A percentile compares a stretch with the other conserved stretches of the same genome.
These are phyloP conservation scores for Chenopodium berlandieri DNA, from an alignment of 148 eudicot genomes.

Conservation along the genomic window DNA sequence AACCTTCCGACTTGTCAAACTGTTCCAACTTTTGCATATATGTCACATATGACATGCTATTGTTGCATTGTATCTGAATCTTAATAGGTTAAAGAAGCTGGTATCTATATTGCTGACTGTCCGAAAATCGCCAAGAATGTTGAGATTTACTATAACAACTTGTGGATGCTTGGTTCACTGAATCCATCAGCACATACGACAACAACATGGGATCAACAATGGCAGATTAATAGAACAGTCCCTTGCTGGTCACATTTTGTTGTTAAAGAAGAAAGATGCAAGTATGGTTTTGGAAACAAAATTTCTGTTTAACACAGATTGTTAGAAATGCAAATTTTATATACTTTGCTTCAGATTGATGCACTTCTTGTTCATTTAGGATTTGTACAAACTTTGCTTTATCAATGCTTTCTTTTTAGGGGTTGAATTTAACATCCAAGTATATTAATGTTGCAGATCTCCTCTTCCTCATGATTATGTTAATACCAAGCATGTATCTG, in stretches of 20 bases:
- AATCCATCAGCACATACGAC: constrained; percentile 62
- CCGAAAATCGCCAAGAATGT: constrained; percentile 58
- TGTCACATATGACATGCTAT: background rate
- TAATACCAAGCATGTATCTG: constrained; percentile 51
- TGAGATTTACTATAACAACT: constrained; percentile 63
- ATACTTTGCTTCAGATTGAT: background rate
- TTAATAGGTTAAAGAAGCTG: constrained; percentile 83
- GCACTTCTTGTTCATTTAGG: background rate
- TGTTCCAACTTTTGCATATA: background rate
- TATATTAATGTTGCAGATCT: constrained; percentile 46
- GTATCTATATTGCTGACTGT: constrained; percentile 71
- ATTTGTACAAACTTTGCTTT: background rate
- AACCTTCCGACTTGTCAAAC: background rate
- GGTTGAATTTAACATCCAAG: constrained; percentile 8
- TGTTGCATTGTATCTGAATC: constrained; percentile 10
- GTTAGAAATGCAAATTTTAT: background rate
- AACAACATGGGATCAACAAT: constrained; percentile 62
- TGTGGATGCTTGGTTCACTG: constrained; percentile 73
- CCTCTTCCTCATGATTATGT: constrained; percentile 58
- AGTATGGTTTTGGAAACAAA: constrained; percentile 37
- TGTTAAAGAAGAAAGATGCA: constrained; percentile 56
- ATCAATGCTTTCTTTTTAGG: background rate
- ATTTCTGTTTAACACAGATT: constrained; percentile 6
- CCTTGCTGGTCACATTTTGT: constrained; percentile 97
- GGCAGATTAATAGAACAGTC: constrained; percentile 70